Percentiles rank a stretch among this genome's conserved stretches.
phyloP scores from a whole-genome alignment of 2,329 filamentous ascomycete species.

The Scopulariopsis brevicaulis region DNA sequence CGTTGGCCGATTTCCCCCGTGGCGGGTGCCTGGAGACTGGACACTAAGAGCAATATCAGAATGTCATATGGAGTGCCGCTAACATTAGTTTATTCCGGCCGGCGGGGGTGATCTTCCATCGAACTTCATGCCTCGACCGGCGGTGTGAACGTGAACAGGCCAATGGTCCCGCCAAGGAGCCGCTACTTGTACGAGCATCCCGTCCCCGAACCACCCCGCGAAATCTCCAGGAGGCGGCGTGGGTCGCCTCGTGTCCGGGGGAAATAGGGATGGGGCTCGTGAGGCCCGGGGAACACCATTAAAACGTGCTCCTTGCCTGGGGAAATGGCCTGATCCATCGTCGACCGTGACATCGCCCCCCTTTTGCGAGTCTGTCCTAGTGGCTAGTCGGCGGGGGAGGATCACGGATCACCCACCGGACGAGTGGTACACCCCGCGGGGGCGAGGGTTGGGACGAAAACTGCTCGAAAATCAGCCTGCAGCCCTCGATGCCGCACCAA shows the following conservation, averaged over 20 bases:
- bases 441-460: neutral
- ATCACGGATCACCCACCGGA: neutral
- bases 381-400: neutral
- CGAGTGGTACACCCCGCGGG: neutral
- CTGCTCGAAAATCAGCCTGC: neutral
- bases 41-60: neutral
- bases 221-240: too few relatives aligned
- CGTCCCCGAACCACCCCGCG: too few relatives aligned
- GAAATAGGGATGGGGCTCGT: too few relatives aligned
- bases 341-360: too few relatives aligned
- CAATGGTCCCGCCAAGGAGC: neutral
- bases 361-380: neutral
- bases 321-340: too few relatives aligned
- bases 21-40: neutral
- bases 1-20: neutral
- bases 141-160: neutral
- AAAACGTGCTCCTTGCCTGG: too few relatives aligned
- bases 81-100: too few relatives aligned
- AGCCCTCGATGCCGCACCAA: neutral
- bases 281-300: too few relatives aligned
- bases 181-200: too few relatives aligned
- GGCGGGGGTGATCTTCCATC: neutral
- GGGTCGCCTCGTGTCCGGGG: too few relatives aligned
- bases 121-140: neutral
- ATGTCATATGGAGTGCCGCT: too few relatives aligned